These are phyloP conservation scores for Chytriomyces hyalinus DNA, from an alignment of 192 early-diverging fungal genomes.

Conservation along the genomic window DNA sequence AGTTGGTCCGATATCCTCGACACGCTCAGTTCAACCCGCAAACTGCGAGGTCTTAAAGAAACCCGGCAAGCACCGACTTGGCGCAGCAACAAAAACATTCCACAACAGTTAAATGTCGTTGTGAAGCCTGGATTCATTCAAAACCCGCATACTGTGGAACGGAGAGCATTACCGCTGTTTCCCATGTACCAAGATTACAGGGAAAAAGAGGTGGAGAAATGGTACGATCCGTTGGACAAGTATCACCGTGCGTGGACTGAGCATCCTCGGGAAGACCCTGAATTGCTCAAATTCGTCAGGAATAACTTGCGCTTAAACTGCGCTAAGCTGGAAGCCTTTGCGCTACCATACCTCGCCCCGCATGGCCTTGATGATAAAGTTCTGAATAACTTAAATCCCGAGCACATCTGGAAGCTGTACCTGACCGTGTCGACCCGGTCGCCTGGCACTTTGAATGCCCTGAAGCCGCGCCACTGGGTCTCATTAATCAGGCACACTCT, in stretches of 20 bases:
- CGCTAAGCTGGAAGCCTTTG: not conserved
- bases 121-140: no score
- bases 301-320: not conserved
- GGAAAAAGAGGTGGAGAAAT: no score
- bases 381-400: not conserved
- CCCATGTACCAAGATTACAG: no score
- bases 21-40: no score
- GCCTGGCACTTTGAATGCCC: conserved; percentile 1
- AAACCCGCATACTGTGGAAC: no score
- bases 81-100: no score
- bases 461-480: not conserved
- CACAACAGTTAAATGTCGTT: no score
- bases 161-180: no score
- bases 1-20: no score
- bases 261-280: not conserved
- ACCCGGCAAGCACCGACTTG: no score
- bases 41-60: no score
- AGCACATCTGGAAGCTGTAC: conserved; percentile 2
- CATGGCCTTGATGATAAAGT: not conserved
- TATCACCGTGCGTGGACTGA: not conserved
- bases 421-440: not conserved
- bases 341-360: not conserved
- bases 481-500: not conserved
- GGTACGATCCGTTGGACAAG: no score
- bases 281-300: not conserved